phyloP scores from a whole-genome alignment of 2,329 filamentous ascomycete genomes.

The Claviceps quebecensis region DNA sequence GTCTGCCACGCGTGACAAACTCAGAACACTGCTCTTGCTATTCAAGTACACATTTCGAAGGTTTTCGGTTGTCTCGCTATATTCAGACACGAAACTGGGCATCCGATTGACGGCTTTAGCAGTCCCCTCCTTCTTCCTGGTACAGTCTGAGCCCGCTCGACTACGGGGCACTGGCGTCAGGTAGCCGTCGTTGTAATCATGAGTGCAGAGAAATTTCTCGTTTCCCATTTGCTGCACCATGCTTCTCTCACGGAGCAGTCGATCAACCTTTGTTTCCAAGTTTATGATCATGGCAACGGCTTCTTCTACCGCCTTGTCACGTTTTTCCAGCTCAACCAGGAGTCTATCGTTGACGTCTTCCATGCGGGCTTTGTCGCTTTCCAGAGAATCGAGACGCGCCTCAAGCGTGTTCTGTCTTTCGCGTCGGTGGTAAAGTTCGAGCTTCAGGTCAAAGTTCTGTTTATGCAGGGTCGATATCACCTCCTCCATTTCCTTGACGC shows the following conservation, averaged over 20 bases:
- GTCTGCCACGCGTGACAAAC: slow-evolving; percentile 33
- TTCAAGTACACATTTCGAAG: slow-evolving; percentile 45
- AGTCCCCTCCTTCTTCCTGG: slow-evolving; percentile 15
- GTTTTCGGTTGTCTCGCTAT: slow-evolving; percentile 44
- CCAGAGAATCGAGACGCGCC: slow-evolving; percentile 39
- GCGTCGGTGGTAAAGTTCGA: slow-evolving; percentile 56
- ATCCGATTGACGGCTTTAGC: slow-evolving; percentile 35
- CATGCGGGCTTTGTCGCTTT: slow-evolving; percentile 37
- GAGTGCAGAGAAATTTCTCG: slow-evolving; percentile 21
- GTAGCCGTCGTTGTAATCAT: slow-evolving; percentile 17
- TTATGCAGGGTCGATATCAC: slow-evolving; percentile 56
- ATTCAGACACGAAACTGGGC: slow-evolving; percentile 51
- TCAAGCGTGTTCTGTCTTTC: slow-evolving; percentile 49
- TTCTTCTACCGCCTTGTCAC: slow-evolving; percentile 57
- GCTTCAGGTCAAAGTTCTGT: slow-evolving; percentile 64
- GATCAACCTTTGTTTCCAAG: slow-evolving; percentile 45
- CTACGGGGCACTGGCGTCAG: slow-evolving; percentile 11
- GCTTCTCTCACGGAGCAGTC: slow-evolving; percentile 37
- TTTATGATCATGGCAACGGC: slow-evolving; percentile 55
- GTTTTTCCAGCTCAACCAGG: slow-evolving; percentile 46
- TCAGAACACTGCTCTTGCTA: slow-evolving; percentile 32
- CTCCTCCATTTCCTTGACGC: slow-evolving; percentile 55
- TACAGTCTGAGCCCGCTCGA: slow-evolving; percentile 8
- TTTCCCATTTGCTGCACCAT: slow-evolving; percentile 38
- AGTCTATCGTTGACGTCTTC: slow-evolving; percentile 45